These are phyloP conservation scores for Diaporthe batatas DNA, from an alignment of 2,329 filamentous ascomycete genomes.

Conservation along the genomic window DNA sequence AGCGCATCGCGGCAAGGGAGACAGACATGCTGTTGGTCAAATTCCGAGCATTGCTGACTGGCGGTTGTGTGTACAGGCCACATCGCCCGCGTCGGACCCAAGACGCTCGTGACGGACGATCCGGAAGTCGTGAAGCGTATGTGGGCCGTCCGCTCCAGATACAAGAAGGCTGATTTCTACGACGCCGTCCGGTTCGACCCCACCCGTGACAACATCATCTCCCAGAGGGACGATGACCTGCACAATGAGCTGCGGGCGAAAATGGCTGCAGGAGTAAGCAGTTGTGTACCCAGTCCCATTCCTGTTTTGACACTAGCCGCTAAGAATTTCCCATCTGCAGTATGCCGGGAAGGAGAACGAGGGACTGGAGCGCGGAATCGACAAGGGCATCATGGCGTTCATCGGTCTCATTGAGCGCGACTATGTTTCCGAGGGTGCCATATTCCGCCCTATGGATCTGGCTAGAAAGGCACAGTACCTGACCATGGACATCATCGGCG, in stretches of 20 bases:
- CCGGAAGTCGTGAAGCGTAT: constrained; percentile 48
- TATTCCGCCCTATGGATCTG: constrained; percentile 60
- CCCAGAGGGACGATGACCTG: constrained; percentile 51
- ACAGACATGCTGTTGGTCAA: constrained; percentile 8
- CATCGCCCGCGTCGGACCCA: constrained; percentile 48
- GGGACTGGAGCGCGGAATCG: constrained; percentile 46
- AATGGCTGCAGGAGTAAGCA: constrained; percentile 58
- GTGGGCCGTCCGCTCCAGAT: constrained; percentile 53
- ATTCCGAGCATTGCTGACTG: constrained; percentile 2
- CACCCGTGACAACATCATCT: constrained; percentile 53
- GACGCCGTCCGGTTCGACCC: constrained; percentile 54
- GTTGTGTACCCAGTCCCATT: constrained; percentile 37
- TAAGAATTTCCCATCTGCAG: constrained; percentile 41
- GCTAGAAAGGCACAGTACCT: constrained; percentile 65
- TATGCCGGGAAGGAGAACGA: constrained; percentile 49
- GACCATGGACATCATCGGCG: constrained; percentile 67
- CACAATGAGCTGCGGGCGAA: constrained; percentile 57
- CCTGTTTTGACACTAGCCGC: constrained; percentile 26
- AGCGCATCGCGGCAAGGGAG: not conserved
- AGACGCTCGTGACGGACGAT: constrained; percentile 48
- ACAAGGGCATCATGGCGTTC: constrained; percentile 46
- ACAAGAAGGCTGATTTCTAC: constrained; percentile 55
- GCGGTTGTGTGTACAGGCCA: constrained; percentile 42
- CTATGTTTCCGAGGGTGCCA: constrained; percentile 51
- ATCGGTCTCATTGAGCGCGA: constrained; percentile 57